Percentiles rank a stretch among this genome's conserved stretches.
Conservation (phyloP, 495 filamentous ascomycete genomes). For the Elaphomyces granulatus region DNA sequence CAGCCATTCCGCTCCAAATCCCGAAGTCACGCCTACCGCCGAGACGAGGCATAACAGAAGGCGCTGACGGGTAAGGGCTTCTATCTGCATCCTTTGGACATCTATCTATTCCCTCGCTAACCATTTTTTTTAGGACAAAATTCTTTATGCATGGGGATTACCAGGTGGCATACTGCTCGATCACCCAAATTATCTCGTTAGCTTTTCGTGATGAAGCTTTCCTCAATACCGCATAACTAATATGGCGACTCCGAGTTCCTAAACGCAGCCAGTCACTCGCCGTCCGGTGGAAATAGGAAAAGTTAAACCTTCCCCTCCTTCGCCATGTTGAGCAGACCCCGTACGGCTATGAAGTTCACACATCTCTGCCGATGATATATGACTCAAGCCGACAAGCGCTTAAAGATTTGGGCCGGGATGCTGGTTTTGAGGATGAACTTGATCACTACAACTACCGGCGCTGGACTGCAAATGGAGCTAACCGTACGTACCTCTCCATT, state of each 20-base stretch:
- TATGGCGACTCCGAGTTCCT: conserved; percentile 17
- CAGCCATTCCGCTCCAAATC: not conserved
- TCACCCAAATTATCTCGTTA: conserved; percentile 17
- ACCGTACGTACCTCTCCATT: conserved; percentile 10
- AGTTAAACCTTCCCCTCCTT: conserved; percentile 16
- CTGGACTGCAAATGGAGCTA: conserved; percentile 21
- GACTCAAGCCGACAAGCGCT: conserved; percentile 1
- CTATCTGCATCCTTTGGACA: not conserved
- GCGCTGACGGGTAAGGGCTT: conserved; percentile 2
- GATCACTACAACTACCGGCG: conserved; percentile 19
- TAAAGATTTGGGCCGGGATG: conserved; percentile 2
- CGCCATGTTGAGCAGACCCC: conserved; percentile 10
- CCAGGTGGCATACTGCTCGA: conserved; percentile 19
- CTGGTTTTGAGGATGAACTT: conserved; percentile 18
- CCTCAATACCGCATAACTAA: conserved; percentile 17
- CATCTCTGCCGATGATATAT: conserved; percentile 10
- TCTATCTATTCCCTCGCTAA: not conserved
- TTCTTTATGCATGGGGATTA: conserved; percentile 23
- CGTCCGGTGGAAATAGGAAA: conserved; percentile 14
- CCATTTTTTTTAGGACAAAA: conserved; percentile 12
- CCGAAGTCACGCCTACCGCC: not conserved
- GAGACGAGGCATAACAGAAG: not conserved
- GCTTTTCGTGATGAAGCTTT: conserved; percentile 18
- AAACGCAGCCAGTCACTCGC: conserved; percentile 11
- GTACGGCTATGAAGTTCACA: conserved; percentile 15